These are phyloP conservation scores for Candida pseudofarinosa DNA, from an alignment of 805 yeast genomes.

Conservation along the genomic window DNA sequence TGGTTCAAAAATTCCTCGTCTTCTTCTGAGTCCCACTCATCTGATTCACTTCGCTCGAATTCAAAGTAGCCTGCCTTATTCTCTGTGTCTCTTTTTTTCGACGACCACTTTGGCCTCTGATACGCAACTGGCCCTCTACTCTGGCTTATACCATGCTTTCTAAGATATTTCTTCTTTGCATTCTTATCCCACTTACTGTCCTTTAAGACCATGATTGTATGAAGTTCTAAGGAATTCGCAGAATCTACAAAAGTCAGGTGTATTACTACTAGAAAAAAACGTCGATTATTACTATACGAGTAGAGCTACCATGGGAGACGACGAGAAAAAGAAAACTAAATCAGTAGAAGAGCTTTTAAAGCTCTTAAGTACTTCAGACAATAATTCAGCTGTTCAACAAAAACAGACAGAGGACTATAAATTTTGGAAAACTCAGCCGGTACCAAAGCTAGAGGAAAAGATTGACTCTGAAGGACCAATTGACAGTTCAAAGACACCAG, in stretches of 20 bases:
- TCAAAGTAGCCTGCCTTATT: conserved; percentile 5
- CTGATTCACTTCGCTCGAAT: conserved; percentile 3
- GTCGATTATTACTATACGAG: conserved; percentile 2
- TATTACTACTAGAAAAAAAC: not conserved
- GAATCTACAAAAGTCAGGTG: not conserved
- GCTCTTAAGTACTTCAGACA: conserved; percentile 50
- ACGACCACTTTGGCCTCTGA: conserved; percentile 30
- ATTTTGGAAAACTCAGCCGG: conserved; percentile 99
- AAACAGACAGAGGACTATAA: conserved; percentile 84
- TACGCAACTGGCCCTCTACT: conserved; percentile 9
- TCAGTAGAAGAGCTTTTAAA: conserved; percentile 58
- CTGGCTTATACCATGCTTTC: conserved; percentile 34
- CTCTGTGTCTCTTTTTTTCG: conserved; percentile 29
- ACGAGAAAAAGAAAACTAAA: conserved; percentile 18
- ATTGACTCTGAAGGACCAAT: conserved; percentile 77
- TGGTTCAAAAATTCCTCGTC: conserved; percentile 39
- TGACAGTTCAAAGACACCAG: conserved; percentile 62
- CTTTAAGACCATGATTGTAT: conserved; percentile 33
- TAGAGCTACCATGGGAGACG: conserved; percentile 1
- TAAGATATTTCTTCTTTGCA: conserved; percentile 35
- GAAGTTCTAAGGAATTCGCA: not conserved
- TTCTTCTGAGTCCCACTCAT: conserved; percentile 37
- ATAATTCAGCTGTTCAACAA: conserved; percentile 52
- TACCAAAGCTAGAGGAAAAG: conserved; percentile 67
- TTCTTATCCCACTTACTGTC: conserved; percentile 43